Evolutionary conservation across 345 rosid genomes (phyloP).

Genomic region (Dovyalis caffra): DNA sequence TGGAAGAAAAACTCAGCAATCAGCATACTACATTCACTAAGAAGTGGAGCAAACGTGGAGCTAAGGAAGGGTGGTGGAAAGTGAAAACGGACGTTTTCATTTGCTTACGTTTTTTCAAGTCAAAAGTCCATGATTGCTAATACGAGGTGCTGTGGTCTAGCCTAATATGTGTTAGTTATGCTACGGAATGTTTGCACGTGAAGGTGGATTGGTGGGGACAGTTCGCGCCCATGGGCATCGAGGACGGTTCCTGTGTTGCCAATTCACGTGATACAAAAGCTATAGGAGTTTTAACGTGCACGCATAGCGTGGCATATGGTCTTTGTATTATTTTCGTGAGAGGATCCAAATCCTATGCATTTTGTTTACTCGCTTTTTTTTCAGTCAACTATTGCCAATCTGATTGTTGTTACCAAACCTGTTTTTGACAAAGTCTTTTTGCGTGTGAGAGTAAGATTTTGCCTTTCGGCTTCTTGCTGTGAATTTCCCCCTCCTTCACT

Average conservation of each 20-base stretch:
- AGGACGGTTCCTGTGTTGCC: neutral
- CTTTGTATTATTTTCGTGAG: too few relatives aligned
- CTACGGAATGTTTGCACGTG: neutral
- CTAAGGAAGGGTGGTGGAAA: neutral
- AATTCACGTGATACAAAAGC: neutral
- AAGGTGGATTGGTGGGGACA: neutral
- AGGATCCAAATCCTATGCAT: too few relatives aligned
- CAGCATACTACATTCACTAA: too few relatives aligned
- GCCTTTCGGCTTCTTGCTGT: neutral
- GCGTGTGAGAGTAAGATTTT: neutral
- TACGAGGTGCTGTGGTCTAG: neutral
- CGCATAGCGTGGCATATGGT: neutral
- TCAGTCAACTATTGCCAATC: too few relatives aligned
- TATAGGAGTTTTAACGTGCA: neutral
- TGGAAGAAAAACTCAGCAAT: too few relatives aligned
- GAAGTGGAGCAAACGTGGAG: neutral
- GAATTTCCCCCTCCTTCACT: neutral
- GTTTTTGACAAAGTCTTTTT: neutral
- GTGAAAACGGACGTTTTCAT: neutral
- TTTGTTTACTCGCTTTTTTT: neutral
- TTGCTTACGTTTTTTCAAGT: neutral
- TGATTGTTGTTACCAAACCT: too few relatives aligned
- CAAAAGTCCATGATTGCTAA: neutral
- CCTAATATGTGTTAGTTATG: neutral
- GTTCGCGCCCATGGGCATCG: neutral